Evolutionary conservation across 2,329 filamentous ascomycete species (phyloP), one percentile per base, ranked within the genome.

Genomic region (Beauveria bassiana): DNA sequence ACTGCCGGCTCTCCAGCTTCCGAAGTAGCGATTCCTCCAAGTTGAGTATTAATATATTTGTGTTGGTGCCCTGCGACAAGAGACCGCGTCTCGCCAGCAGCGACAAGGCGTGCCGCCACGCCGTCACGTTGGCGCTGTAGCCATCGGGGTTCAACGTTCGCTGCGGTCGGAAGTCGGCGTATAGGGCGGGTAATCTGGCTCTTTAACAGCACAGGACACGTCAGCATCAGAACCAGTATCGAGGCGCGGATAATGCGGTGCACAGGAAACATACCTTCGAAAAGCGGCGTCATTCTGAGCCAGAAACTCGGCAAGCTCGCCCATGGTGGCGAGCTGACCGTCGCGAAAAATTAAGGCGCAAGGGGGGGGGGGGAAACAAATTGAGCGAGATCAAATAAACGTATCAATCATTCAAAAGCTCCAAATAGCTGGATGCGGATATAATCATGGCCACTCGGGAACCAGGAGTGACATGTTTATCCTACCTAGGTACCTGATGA

Each of bases 91-190:
- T 79, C 0, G 87, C 81, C 1, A 91, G 88, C 57, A 84, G 79
- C n/a, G 84, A 81, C 47, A 96, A 80, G 2, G 86, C 91, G 45
- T 83, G 82, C 62, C 87, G 85, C 92, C 92, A 96, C 58, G 91
- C 90, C 7, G 82, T 77, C 47, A 91, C 79, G 72, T 96, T 96
- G 49, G 91, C 90, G 22, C 80, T 77, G 77, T 91, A 96, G 68
- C 91, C 91, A 72, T 96, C 91, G 1, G 91, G 90, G 70, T 96
- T 96, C 24, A 89, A 84, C 45, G 82, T 84, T 68, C 82, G 82
- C 67, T 93, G 91, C 5, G 84, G 75, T 43, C 85, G 80, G 70
- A 96, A 96, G 72, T 96, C 92, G 53, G 91, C 93, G 76, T 96
- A 96, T 51, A 96, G 85, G 5, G 91, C 93, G 14, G 90, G 87